Evolutionary conservation across 345 rosid genomes (phyloP).

Genomic region (Eucalyptus cloeziana): DNA sequence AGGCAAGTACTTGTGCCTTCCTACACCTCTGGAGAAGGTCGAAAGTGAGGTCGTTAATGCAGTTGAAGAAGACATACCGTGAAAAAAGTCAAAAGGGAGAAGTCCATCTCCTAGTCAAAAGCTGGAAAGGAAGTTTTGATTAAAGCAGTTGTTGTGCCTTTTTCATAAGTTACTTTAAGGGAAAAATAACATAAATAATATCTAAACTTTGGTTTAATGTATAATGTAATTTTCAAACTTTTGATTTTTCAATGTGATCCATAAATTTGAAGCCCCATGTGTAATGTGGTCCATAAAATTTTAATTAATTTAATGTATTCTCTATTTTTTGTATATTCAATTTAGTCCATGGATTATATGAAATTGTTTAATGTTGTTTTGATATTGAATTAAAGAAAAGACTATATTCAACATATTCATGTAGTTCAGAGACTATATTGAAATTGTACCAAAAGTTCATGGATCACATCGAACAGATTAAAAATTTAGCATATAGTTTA

Average conservation of each 20-base stretch:
- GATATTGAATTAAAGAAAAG: too few relatives aligned
- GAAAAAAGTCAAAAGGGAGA: not conserved
- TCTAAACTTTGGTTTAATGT: too few relatives aligned
- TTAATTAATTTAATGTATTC: too few relatives aligned
- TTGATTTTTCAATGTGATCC: rapidly evolving
- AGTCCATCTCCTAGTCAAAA: not conserved
- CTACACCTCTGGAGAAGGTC: not conserved
- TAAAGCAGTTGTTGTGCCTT: not conserved
- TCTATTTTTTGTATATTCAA: too few relatives aligned
- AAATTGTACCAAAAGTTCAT: too few relatives aligned
- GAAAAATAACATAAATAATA: rapidly evolving
- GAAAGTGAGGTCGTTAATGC: not conserved
- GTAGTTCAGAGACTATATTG: too few relatives aligned
- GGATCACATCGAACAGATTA: rapidly evolving
- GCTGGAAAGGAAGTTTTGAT: not conserved
- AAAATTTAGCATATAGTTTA: too few relatives aligned
- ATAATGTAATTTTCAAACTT: too few relatives aligned
- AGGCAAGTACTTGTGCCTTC: not conserved
- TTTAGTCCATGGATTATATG: too few relatives aligned
- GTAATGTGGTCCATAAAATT: too few relatives aligned
- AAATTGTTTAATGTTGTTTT: rapidly evolving
- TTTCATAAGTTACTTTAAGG: too few relatives aligned
- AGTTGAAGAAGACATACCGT: not conserved
- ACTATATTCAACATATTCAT: too few relatives aligned
- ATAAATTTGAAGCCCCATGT: rapidly evolving